Percentiles rank a stretch among this genome's conserved stretches.
Evolutionary conservation across 2,329 filamentous ascomycete genomes (phyloP).

Genomic region (Lecanosticta acicola): DNA sequence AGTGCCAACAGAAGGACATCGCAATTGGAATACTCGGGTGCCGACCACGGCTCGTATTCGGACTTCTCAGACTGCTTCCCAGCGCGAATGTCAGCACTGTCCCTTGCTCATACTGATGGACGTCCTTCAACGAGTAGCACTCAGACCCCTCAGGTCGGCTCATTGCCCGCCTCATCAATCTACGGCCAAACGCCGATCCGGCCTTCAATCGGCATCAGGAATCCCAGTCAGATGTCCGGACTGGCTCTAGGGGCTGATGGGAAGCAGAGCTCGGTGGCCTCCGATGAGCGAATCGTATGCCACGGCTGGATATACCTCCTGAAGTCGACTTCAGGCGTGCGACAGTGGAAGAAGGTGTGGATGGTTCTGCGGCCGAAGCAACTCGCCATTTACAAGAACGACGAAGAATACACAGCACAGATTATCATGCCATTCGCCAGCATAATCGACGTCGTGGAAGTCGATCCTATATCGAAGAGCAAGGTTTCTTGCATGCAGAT

Average conservation of each 20-base stretch:
- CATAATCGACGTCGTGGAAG: conserved; percentile 86
- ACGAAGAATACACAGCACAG: conserved; percentile 78
- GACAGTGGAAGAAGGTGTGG: conserved; percentile 94
- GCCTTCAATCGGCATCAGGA: conserved; percentile 39
- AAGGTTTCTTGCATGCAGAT: conserved; percentile 86
- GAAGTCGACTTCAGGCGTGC: conserved; percentile 74
- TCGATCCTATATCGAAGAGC: conserved; percentile 77
- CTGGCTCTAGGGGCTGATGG: conserved; percentile 38
- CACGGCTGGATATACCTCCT: conserved; percentile 85
- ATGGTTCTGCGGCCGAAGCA: conserved; percentile 80
- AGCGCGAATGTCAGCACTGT: conserved; percentile 31
- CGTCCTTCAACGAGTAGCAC: conserved; percentile 32
- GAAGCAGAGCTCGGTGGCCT: conserved; percentile 31
- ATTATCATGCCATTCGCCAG: conserved; percentile 72
- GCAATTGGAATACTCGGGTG: conserved; percentile 57
- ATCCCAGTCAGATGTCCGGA: conserved; percentile 59
- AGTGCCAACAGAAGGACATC: conserved; percentile 51
- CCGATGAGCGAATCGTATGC: conserved; percentile 85
- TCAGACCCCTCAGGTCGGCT: conserved; percentile 18
- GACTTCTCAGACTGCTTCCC: conserved; percentile 61
- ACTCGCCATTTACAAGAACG: conserved; percentile 87
- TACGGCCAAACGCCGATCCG: conserved; percentile 30
- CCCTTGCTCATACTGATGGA: conserved; percentile 26
- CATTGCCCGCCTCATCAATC: conserved; percentile 29
- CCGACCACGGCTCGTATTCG: conserved; percentile 70